Percentiles rank a stretch among this genome's conserved stretches.
Conservation (phyloP, 768 basidiomycete genomes). For the Suillus subluteus region DNA sequence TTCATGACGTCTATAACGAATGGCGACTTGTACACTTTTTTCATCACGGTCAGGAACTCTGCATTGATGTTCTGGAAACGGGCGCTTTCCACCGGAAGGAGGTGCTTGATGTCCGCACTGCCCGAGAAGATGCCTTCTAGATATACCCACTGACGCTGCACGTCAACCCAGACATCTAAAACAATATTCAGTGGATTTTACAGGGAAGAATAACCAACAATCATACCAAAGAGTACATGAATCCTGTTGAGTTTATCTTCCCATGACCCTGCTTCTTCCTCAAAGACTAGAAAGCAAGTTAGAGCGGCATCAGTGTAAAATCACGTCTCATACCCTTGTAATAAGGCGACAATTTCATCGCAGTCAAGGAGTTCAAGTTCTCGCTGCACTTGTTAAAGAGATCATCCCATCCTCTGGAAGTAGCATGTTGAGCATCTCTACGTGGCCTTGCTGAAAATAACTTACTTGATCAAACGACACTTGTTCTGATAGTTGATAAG, state of each 20-base stretch:
- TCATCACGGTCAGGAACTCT: conserved; percentile 98
- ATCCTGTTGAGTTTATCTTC: conserved; percentile 96
- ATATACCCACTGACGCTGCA: conserved; percentile 99
- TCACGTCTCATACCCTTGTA: conserved; percentile 74
- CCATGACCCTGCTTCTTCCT: conserved; percentile 93
- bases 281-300: conserved; percentile 61
- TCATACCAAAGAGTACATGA: conserved; percentile 90
- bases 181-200: conserved; percentile 8
- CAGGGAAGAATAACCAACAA: background rate
- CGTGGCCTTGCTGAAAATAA: conserved; percentile 2
- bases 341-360: conserved; percentile 98
- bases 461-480: conserved; percentile 88
- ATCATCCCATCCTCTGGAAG: conserved; percentile 89
- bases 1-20: conserved; percentile 97
- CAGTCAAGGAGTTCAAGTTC: conserved; percentile 92
- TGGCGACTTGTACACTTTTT: conserved; percentile 99
- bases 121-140: conserved; percentile 99
- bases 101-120: conserved; percentile 98
- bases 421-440: conserved; percentile 15
- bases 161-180: conserved; percentile 97
- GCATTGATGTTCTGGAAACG: conserved; percentile 99
- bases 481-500: conserved; percentile 99
- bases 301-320: background rate
- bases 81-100: conserved; percentile 95
- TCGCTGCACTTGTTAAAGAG: conserved; percentile 97